Evolutionary conservation across 1,284 basidiomycete genomes (phyloP).

Genomic region (Paramarasmius palmivorus): DNA sequence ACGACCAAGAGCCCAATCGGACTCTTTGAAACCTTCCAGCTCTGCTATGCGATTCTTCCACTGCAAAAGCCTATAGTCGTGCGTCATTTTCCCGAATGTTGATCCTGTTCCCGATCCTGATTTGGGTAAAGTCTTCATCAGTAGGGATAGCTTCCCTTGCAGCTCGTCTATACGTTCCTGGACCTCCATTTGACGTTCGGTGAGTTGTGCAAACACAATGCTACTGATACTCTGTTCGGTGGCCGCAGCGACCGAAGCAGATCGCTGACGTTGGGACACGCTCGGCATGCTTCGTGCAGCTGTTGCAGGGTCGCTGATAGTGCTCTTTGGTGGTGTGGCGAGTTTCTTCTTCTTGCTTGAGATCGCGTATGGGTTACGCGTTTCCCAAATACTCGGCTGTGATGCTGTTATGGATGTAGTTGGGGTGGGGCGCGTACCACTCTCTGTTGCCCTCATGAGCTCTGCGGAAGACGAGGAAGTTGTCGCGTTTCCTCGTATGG

Average conservation of each 20-base stretch:
- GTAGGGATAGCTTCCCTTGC: slow-evolving; percentile 3
- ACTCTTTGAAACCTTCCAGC: neutral
- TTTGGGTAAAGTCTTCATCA: no score
- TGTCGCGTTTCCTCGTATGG: no score
- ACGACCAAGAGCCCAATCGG: neutral
- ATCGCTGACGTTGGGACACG: neutral
- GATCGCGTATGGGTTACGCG: no score
- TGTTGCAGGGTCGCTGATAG: neutral
- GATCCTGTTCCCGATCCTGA: no score
- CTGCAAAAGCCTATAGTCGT: slow-evolving; percentile 11
- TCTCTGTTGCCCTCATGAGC: no score
- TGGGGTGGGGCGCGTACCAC: no score
- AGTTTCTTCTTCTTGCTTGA: no score
- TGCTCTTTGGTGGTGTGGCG: neutral
- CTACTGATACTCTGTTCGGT: slow-evolving; percentile 8
- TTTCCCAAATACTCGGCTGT: no score
- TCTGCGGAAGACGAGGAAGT: no score
- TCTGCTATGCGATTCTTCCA: slow-evolving; percentile 1
- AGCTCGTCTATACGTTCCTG: slow-evolving; percentile 14
- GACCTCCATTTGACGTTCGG: slow-evolving; percentile 16
- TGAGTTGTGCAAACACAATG: slow-evolving; percentile 10
- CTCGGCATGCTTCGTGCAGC: neutral
- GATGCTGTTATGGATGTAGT: no score
- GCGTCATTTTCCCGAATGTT: slow-evolving; percentile 8
- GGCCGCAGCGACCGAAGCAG: slow-evolving; percentile 2